phyloP scores from a whole-genome alignment of 2,329 filamentous ascomycete species.

The Botrytis fabae region DNA sequence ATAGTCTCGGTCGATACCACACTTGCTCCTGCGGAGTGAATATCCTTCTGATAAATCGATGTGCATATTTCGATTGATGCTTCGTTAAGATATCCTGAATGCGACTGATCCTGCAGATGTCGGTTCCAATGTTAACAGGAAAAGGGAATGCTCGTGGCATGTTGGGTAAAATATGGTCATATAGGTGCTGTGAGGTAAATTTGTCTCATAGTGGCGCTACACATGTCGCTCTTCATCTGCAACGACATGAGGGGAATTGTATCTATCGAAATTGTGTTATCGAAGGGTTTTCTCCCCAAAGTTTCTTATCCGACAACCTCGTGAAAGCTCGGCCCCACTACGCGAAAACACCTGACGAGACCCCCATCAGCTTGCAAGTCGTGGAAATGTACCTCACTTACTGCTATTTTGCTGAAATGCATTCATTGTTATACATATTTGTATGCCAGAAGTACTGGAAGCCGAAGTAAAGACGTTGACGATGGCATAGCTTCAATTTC shows the following conservation, averaged over 20 bases:
- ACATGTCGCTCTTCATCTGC: neutral
- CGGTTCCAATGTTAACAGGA: constrained; percentile 71
- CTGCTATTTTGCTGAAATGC: no score
- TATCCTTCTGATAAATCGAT: constrained; percentile 27
- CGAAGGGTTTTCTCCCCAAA: neutral
- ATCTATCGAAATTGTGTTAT: neutral
- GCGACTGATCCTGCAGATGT: constrained; percentile 71
- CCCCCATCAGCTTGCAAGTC: neutral
- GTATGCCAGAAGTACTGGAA: neutral
- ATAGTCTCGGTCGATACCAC: constrained; percentile 1
- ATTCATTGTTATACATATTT: neutral
- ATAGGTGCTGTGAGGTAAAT: constrained; percentile 8
- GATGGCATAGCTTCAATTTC: neutral
- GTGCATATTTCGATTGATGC: constrained; percentile 2
- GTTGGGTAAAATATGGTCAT: constrained; percentile 3
- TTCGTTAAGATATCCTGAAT: constrained; percentile 45
- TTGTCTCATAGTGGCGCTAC: constrained; percentile 7
- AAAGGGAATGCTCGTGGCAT: constrained; percentile 56
- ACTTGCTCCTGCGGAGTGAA: constrained; percentile 23
- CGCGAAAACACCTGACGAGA: neutral
- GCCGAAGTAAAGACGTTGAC: neutral
- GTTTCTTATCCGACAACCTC: neutral
- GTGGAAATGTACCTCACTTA: neutral
- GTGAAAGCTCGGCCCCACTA: constrained; percentile 2
- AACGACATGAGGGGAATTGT: neutral